Conservation (phyloP, 1,284 basidiomycete species). For the Golubevia sp. region DNA sequence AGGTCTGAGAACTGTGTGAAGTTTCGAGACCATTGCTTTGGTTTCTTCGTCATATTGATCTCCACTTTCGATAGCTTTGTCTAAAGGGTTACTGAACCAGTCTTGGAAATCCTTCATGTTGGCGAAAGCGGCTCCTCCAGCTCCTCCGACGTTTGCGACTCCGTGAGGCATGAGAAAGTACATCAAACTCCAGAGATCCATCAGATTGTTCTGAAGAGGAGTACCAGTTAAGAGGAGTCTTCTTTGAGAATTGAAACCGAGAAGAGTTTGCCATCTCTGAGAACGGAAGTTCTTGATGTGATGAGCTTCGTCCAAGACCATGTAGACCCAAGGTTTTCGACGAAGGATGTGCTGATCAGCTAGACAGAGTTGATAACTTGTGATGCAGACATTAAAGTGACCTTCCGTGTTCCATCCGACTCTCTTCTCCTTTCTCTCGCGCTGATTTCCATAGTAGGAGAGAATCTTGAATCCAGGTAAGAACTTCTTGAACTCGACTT, state of each 20-base stretch:
- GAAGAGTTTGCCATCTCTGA: constrained; percentile 89
- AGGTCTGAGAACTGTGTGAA: constrained; percentile 89
- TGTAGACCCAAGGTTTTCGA: constrained; percentile 93
- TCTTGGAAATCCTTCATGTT: constrained; percentile 92
- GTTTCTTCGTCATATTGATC: constrained; percentile 80
- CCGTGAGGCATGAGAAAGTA: constrained; percentile 91
- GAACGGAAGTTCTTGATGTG: constrained; percentile 99
- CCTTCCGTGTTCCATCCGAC: constrained; percentile 92
- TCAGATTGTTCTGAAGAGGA: constrained; percentile 92
- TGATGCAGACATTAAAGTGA: constrained; percentile 93
- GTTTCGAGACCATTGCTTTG: constrained; percentile 80
- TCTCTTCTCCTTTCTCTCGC: constrained; percentile 88
- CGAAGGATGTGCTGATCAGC: constrained; percentile 93
- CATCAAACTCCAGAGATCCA: constrained; percentile 90
- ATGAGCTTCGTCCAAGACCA: constrained; percentile 95
- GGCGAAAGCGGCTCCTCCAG: constrained; percentile 77
- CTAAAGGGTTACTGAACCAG: constrained; percentile 87
- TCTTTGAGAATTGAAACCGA: constrained; percentile 90
- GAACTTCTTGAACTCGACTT: constrained; percentile 99
- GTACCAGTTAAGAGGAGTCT: constrained; percentile 89
- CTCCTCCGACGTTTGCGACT: constrained; percentile 62
- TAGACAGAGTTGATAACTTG: constrained; percentile 89
- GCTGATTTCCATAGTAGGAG: constrained; percentile 87
- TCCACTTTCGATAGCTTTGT: constrained; percentile 89
- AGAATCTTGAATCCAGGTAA: constrained; percentile 89